These are phyloP conservation scores for Triticum dicoccoides DNA, from an alignment of 176 grass and related monocot species.

Conservation along the genomic window DNA sequence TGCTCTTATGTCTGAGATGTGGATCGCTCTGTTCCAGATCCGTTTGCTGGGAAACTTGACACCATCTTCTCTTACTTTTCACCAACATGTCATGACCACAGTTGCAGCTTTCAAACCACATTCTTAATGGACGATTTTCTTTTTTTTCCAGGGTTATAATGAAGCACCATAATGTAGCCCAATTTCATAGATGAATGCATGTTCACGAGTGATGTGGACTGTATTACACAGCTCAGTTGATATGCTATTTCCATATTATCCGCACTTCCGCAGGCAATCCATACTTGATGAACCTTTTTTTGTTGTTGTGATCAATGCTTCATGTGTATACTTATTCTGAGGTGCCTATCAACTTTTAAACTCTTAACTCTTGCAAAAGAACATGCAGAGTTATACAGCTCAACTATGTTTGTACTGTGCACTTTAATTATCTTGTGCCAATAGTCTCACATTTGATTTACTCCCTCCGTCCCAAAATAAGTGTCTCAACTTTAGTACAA, in stretches of 20 bases:
- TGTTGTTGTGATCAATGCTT: slow-evolving; percentile 15
- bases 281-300: not conserved
- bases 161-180: not conserved
- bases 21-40: not conserved
- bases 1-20: slow-evolving; percentile 19
- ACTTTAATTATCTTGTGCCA: slow-evolving; percentile 1
- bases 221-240: slow-evolving; percentile 25
- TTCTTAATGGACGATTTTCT: slow-evolving; percentile 10
- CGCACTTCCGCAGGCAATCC: not conserved
- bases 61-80: not conserved
- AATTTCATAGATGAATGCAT: slow-evolving; percentile 26
- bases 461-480: too few relatives aligned
- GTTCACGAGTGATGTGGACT: slow-evolving; percentile 8
- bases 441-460: slow-evolving; percentile 6
- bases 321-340: slow-evolving; percentile 1
- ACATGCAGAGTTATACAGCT: slow-evolving; percentile 6
- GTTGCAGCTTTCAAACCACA: not conserved
- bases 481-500: too few relatives aligned
- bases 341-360: not conserved
- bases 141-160: slow-evolving; percentile 8
- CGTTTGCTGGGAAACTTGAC: not conserved
- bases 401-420: not conserved
- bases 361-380: not conserved
- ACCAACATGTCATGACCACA: slow-evolving; percentile 2
- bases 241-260: slow-evolving; percentile 13